Evolutionary conservation across 2,329 filamentous ascomycete species (phyloP), one percentile per base, ranked within the genome.

Genomic region (Orbilia javanica): DNA sequence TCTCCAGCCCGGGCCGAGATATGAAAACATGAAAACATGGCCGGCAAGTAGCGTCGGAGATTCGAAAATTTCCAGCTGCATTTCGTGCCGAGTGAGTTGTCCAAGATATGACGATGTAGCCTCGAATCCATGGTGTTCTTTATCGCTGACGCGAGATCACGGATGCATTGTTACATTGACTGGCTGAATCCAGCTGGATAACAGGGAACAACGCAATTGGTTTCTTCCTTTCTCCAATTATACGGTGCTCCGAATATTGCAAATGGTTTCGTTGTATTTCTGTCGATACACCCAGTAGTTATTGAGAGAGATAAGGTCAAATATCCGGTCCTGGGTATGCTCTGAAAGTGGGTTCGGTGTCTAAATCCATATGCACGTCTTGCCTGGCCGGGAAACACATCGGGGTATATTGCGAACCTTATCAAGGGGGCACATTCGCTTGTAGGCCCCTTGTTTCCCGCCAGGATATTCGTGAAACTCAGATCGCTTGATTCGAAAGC

Each of bases 401-500:
- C n/a, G n/a, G n/a, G n/a, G n/a, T 78, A 78, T 34, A 60, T 78
- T 6, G 44, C 27, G 18, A 36, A 63, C 15, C 60, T 72, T 2
- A 46, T 78, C n/a, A 31, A 27, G 11, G 67, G 68, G 13, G 66
- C 67, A 1, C 22, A 63, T n/a, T 39, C 48, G 11, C 44, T 78
- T 18, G 53, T 68, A 18, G 44, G 46, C 6, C 42, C 18, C 66
- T 78, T 4, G 66, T 66, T n/a, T 62, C 62, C 74, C 74, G 25
- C 60, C 74, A 25, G 63, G 42, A 25, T 39, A 67, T 10, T 67
- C 74, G 10, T 78, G 74, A 67, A 53, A 25, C 11, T 52, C 72
- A 15, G n/a, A n/a, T n/a, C n/a, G n/a, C n/a, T n/a, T n/a, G n/a
- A n/a, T n/a, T n/a, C n/a, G n/a, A n/a, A n/a, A n/a, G n/a, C n/a